Conservation (phyloP, 345 rosid genomes). For the Geranium rotundifolium region DNA sequence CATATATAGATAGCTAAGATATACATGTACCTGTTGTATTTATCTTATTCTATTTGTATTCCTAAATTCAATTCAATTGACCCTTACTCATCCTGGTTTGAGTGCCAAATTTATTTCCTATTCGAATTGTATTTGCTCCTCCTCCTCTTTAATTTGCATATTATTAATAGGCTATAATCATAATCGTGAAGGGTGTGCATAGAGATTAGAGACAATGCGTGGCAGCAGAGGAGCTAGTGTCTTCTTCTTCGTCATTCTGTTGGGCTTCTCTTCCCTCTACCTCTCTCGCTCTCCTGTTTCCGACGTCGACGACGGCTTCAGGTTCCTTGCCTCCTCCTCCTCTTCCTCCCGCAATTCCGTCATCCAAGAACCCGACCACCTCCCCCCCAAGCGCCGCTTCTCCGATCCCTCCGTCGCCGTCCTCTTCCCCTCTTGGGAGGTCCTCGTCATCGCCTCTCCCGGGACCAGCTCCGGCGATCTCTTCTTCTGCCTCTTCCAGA, state of each 20-base stretch:
- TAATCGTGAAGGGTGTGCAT: no score
- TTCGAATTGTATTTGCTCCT: no score
- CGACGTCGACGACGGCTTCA: neutral
- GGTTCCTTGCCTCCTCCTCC: no score
- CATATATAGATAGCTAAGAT: no score
- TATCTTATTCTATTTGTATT: no score
- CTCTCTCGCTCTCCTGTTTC: constrained; percentile 16
- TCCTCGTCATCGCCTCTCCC: constrained; percentile 35
- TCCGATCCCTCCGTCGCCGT: constrained; percentile 26
- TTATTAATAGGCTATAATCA: no score
- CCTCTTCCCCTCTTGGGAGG: constrained; percentile 71
- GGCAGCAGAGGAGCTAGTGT: constrained; percentile 3
- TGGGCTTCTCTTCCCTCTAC: constrained; percentile 17
- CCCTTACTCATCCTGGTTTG: no score
- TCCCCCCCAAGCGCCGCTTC: neutral
- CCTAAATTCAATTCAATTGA: no score
- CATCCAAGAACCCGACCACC: constrained; percentile 8
- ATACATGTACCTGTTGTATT: no score
- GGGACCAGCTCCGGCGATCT: constrained; percentile 1
- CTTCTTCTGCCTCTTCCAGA: constrained; percentile 45
- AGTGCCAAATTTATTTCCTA: no score
- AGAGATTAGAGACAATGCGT: constrained; percentile 20
- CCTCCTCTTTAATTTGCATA: no score
- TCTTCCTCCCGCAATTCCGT: no score
- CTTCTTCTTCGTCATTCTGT: constrained; percentile 16